Conservation (phyloP, 441 rosid genomes). For the Eruca vesicaria region DNA sequence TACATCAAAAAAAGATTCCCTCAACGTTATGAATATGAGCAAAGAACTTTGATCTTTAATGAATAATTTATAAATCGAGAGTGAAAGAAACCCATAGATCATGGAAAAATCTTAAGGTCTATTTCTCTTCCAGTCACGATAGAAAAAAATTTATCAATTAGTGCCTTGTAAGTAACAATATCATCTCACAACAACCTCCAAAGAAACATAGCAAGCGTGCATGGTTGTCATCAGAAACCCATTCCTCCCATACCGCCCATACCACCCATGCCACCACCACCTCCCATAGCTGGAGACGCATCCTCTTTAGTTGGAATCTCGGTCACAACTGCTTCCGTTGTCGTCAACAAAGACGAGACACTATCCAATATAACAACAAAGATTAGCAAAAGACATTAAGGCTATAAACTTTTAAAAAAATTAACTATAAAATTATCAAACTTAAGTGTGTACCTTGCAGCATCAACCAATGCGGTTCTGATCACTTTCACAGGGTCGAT, state of each 20-base stretch:
- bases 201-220: background rate
- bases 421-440: background rate
- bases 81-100: background rate
- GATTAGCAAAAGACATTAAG: background rate
- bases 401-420: background rate
- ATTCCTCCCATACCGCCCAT: slow-evolving; percentile 54
- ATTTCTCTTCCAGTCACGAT: slow-evolving; percentile 2
- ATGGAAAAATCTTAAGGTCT: slow-evolving; percentile 2
- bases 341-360: slow-evolving; percentile 58
- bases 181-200: slow-evolving; percentile 2
- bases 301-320: slow-evolving; percentile 57
- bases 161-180: slow-evolving; percentile 21
- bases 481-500: slow-evolving; percentile 74
- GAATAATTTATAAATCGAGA: background rate
- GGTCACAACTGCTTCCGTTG: slow-evolving; percentile 57
- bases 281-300: slow-evolving; percentile 39
- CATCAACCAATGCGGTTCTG: slow-evolving; percentile 67
- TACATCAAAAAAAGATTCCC: too few relatives aligned
- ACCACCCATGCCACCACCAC: slow-evolving; percentile 28
- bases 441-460: slow-evolving; percentile 49
- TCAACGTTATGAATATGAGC: too few relatives aligned
- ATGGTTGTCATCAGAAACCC: slow-evolving; percentile 33
- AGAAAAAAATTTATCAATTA: background rate
- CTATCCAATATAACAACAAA: slow-evolving; percentile 19
- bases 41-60: background rate